phyloP scores from a whole-genome alignment of 2,329 filamentous ascomycete species.

The Clarireedia homoeocarpa region DNA sequence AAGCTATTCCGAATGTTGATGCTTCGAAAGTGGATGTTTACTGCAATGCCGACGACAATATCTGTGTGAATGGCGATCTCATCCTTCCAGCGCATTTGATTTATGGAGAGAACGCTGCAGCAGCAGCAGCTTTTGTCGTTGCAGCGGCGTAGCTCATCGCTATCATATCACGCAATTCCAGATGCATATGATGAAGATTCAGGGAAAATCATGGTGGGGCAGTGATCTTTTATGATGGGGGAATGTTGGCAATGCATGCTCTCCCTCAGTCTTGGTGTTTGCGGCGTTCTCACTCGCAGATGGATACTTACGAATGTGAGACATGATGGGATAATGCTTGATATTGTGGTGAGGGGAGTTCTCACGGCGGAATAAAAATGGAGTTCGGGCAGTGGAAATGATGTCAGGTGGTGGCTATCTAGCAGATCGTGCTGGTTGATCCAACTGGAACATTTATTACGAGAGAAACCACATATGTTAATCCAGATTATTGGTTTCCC shows the following conservation, averaged over 20 bases:
- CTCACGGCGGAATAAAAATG: too few relatives aligned
- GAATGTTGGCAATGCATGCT: background rate
- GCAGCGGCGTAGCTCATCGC: background rate
- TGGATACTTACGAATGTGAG: too few relatives aligned
- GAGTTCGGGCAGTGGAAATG: too few relatives aligned
- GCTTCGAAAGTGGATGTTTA: constrained; percentile 33
- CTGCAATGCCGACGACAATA: constrained; percentile 42
- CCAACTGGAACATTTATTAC: too few relatives aligned
- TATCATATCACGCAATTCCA: background rate
- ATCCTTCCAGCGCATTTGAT: constrained; percentile 34
- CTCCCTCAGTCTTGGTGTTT: background rate
- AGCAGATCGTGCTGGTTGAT: too few relatives aligned
- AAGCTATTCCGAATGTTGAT: constrained; percentile 19
- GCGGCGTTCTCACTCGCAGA: too few relatives aligned
- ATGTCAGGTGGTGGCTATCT: too few relatives aligned
- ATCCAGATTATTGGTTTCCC: too few relatives aligned
- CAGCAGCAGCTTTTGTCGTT: constrained; percentile 32
- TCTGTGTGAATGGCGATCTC: constrained; percentile 40
- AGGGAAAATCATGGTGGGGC: background rate
- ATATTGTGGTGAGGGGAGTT: too few relatives aligned
- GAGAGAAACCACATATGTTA: too few relatives aligned
- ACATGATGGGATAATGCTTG: too few relatives aligned
- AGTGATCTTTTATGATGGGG: background rate
- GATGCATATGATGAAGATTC: background rate
- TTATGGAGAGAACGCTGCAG: constrained; percentile 32